phyloP scores from a whole-genome alignment of 1,139 yeast species.

The Hansenula lynferdii region DNA sequence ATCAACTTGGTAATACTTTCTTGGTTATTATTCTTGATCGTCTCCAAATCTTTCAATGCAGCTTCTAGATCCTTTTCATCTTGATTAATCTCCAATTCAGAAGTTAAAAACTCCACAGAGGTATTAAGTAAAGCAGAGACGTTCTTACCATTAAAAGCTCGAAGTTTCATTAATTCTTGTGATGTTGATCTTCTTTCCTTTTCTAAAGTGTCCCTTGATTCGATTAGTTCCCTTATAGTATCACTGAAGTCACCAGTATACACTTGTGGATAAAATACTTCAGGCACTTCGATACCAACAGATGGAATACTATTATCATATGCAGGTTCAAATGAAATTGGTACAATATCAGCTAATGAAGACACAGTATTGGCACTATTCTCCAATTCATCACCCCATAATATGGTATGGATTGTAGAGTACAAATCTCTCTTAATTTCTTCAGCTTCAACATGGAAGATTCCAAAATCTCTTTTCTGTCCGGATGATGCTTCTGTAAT shows the following conservation, averaged over 20 bases:
- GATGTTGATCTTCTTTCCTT: constrained; percentile 20
- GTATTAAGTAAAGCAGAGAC: constrained; percentile 26
- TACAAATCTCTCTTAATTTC: constrained; percentile 25
- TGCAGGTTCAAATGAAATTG: constrained; percentile 33
- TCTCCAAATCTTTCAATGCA: constrained; percentile 15
- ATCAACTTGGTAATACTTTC: constrained; percentile 7
- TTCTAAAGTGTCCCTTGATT: constrained; percentile 16
- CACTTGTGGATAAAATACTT: constrained; percentile 40
- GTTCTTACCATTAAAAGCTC: constrained; percentile 30
- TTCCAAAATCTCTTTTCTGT: constrained; percentile 12
- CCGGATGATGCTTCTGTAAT: constrained; percentile 16
- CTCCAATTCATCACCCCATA: constrained; percentile 28
- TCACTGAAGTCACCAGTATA: constrained; percentile 29
- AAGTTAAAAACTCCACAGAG: constrained; percentile 22
- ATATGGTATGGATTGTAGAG: constrained; percentile 26
- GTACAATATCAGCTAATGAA: constrained; percentile 33
- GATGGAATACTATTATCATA: too few species aligned
- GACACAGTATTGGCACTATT: constrained; percentile 21
- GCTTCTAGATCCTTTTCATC: constrained; percentile 4
- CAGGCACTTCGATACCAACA: constrained; percentile 30
- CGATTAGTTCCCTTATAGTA: constrained; percentile 16
- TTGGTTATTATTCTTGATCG: constrained; percentile 7
- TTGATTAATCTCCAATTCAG: constrained; percentile 11
- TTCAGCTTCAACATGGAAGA: constrained; percentile 29
- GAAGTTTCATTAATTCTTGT: constrained; percentile 22